Percentiles rank a stretch among this genome's conserved stretches.
These are phyloP conservation scores for Myochromella boudieri DNA, from an alignment of 768 basidiomycete species.

Conservation along the genomic window DNA sequence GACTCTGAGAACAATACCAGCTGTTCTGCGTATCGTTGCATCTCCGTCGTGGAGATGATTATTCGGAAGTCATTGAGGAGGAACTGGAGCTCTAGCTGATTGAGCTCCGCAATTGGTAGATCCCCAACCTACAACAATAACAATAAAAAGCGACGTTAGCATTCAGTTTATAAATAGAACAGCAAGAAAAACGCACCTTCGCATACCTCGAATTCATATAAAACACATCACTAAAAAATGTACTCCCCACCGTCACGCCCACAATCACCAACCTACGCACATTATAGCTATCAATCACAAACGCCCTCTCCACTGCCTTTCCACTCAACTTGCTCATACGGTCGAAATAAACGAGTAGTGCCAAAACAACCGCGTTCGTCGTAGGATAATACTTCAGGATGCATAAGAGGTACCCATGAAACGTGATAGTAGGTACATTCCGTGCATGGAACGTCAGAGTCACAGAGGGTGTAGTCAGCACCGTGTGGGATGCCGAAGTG, in stretches of 20 bases:
- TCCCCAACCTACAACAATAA: constrained; percentile 99
- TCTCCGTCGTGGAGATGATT: constrained; percentile 84
- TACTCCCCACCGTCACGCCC: constrained; percentile 98
- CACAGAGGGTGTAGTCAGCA: constrained; percentile 75
- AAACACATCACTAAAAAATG: constrained; percentile 98
- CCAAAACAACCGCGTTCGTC: constrained; percentile 95
- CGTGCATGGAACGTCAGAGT: constrained; percentile 94
- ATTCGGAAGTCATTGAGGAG: constrained; percentile 94
- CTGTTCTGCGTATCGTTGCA: constrained; percentile 94
- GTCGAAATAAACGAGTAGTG: constrained; percentile 95
- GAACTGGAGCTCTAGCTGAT: constrained; percentile 97
- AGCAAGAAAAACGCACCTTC: constrained; percentile 69
- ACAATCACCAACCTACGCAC: constrained; percentile 96
- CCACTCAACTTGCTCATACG: constrained; percentile 77
- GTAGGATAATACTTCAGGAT: constrained; percentile 99
- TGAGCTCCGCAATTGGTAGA: constrained; percentile 87
- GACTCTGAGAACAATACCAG: constrained; percentile 80
- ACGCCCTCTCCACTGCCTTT: constrained; percentile 52
- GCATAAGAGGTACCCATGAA: constrained; percentile 91
- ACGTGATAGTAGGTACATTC: constrained; percentile 91
- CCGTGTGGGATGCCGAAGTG: constrained; percentile 74
- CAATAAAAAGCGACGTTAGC: too few species aligned
- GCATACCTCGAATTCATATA: constrained; percentile 99
- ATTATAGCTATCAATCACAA: constrained; percentile 97
- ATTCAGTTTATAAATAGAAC: constrained; percentile 28